phyloP scores from a whole-genome alignment of 2,329 filamentous ascomycete species.

The Fusarium abutilonis region DNA sequence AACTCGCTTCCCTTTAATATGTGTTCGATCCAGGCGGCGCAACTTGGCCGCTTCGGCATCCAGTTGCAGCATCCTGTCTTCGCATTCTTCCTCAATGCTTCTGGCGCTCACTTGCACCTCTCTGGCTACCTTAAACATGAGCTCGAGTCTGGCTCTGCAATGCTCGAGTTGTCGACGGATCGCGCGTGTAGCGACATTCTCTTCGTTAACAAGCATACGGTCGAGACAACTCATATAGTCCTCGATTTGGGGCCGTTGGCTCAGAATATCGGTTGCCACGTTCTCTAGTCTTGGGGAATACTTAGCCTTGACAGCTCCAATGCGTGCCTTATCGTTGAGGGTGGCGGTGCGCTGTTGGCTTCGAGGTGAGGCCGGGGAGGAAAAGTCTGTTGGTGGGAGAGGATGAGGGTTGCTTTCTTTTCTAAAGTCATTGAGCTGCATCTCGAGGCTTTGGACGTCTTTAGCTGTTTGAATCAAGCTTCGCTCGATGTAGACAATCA shows the following conservation, averaged over 20 bases:
- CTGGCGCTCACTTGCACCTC: neutral
- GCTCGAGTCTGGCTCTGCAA: conserved; percentile 2
- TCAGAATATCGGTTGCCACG: neutral
- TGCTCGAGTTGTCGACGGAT: conserved; percentile 13
- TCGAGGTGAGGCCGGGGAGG: conserved; percentile 1
- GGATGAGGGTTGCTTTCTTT: neutral
- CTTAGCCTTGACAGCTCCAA: neutral
- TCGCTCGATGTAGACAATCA: conserved; percentile 19
- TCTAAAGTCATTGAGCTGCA: conserved; percentile 5
- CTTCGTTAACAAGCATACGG: neutral
- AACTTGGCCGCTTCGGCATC: conserved; percentile 13
- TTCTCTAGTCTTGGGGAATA: conserved; percentile 1
- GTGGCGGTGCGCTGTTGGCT: conserved; percentile 5
- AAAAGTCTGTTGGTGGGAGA: neutral
- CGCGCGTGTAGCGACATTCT: neutral
- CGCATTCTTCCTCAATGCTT: neutral
- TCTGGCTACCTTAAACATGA: neutral
- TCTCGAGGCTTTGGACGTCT: neutral
- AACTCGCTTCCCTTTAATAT: conserved; percentile 6
- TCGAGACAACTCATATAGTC: conserved; percentile 2
- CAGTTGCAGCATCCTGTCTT: conserved; percentile 8
- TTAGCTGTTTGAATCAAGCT: neutral
- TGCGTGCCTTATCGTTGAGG: conserved; percentile 17
- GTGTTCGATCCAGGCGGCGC: conserved; percentile 12
- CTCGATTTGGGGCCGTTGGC: neutral